Evolutionary conservation across 108 stramenopile species (phyloP).

Genomic region (Nitzschia palea): DNA sequence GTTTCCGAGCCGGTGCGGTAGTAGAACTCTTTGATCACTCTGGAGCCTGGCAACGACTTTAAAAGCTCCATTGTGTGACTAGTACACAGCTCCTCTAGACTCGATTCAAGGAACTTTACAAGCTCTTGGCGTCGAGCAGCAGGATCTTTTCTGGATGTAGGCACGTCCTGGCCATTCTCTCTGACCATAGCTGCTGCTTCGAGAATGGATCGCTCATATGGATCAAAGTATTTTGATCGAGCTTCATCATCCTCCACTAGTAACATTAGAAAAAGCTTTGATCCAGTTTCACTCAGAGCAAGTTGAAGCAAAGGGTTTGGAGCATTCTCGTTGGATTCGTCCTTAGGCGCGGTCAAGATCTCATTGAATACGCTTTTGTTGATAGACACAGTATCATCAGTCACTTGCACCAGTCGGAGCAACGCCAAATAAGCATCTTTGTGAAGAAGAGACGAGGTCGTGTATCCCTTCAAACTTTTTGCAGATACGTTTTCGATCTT

Average conservation of each 20-base stretch:
- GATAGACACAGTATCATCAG: constrained; percentile 93
- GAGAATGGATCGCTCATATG: constrained; percentile 79
- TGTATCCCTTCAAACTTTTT: constrained; percentile 92
- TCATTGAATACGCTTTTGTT: constrained; percentile 90
- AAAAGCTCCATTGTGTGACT: constrained; percentile 72
- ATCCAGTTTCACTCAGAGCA: constrained; percentile 73
- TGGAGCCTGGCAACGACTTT: constrained; percentile 71
- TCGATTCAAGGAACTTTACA: constrained; percentile 66
- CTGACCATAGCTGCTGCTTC: constrained; percentile 37
- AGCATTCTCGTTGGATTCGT: constrained; percentile 14
- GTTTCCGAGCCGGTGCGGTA: constrained; percentile 41
- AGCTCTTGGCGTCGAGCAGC: constrained; percentile 80
- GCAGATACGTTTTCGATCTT: constrained; percentile 89
- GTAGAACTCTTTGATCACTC: constrained; percentile 82
- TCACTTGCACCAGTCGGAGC: constrained; percentile 81
- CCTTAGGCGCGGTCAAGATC: constrained; percentile 23
- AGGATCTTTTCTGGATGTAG: constrained; percentile 86
- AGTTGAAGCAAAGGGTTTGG: constrained; percentile 52
- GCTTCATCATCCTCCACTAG: constrained; percentile 56
- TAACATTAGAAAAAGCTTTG: constrained; percentile 87
- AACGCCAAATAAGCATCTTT: constrained; percentile 91
- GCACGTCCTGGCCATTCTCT: constrained; percentile 58
- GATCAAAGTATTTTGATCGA: constrained; percentile 81
- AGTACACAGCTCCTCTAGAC: constrained; percentile 65
- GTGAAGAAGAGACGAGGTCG: constrained; percentile 79